Evolutionary conservation across 306 rosid species (phyloP).

Genomic region (Castanopsis chinensis): DNA sequence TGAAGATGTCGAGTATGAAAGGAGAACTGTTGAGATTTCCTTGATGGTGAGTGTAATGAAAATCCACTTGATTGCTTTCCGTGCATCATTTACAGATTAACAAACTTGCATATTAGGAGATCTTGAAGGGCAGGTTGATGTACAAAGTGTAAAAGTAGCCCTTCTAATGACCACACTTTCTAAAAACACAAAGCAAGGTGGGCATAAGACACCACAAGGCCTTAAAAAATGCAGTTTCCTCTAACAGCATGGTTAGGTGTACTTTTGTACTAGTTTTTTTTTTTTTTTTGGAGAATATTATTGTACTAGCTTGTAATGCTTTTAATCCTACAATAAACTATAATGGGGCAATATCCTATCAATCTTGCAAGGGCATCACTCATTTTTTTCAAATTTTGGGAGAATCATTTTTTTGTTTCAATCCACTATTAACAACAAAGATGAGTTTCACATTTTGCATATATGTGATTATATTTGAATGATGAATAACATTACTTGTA

Average conservation of each 20-base stretch:
- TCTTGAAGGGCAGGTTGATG: not conserved
- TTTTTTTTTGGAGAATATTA: no score
- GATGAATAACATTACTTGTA: no score
- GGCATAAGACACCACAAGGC: no score
- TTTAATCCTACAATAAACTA: not conserved
- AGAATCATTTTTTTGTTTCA: no score
- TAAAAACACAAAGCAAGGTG: not conserved
- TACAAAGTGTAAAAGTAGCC: not conserved
- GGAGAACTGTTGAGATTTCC: conserved; percentile 56
- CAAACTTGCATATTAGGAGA: not conserved
- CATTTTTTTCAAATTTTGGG: no score
- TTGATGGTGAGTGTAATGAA: conserved; percentile 35
- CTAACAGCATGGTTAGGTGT: not conserved
- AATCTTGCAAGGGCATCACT: no score
- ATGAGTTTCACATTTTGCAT: no score
- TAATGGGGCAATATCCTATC: no score
- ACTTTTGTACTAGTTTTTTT: not conserved
- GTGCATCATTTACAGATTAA: not conserved
- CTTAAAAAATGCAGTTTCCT: not conserved
- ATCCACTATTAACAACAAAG: no score
- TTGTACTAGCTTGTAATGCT: not conserved
- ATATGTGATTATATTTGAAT: no score
- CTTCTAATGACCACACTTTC: not conserved
- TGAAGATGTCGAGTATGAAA: conserved; percentile 80
- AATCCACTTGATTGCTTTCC: not conserved